These are phyloP conservation scores for Metarhizium humberi DNA, from an alignment of 2,329 filamentous ascomycete genomes.

Conservation along the genomic window DNA sequence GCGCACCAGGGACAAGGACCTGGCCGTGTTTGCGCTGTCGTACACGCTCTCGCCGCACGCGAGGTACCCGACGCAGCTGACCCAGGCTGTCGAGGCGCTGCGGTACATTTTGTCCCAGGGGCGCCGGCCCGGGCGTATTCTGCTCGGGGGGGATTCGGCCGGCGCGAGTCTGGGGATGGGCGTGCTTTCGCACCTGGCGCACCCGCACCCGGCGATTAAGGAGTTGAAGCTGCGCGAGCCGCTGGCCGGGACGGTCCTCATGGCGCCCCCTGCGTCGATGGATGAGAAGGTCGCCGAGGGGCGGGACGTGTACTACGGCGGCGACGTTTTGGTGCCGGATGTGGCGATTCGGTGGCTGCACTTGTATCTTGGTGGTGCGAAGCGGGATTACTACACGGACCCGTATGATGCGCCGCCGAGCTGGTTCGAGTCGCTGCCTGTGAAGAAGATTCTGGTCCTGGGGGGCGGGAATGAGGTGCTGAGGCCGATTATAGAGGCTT, in stretches of 20 bases:
- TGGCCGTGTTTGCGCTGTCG: slow-evolving; percentile 11
- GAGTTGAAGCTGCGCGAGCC: slow-evolving; percentile 7
- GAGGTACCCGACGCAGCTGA: slow-evolving; percentile 12
- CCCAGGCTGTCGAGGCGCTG: slow-evolving; percentile 10
- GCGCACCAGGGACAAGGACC: slow-evolving; percentile 2
- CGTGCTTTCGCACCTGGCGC: slow-evolving; percentile 11
- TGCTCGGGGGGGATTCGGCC: slow-evolving; percentile 11
- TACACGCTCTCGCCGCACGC: slow-evolving; percentile 11
- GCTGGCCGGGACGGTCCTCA: slow-evolving; percentile 6
- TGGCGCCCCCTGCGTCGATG: slow-evolving; percentile 10
- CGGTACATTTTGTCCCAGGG: slow-evolving; percentile 6
- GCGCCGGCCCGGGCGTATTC: slow-evolving; percentile 1
- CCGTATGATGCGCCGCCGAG: slow-evolving; percentile 7
- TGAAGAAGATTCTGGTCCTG: slow-evolving; percentile 8
- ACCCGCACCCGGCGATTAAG: slow-evolving; percentile 9
- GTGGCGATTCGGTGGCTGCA: neutral
- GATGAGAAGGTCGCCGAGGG: slow-evolving; percentile 1
- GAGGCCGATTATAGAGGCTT: slow-evolving; percentile 8
- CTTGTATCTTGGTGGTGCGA: slow-evolving; percentile 2
- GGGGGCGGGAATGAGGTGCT: slow-evolving; percentile 11
- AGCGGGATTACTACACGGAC: slow-evolving; percentile 11
- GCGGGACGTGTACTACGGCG: slow-evolving; percentile 6
- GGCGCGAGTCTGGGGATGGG: slow-evolving; percentile 10
- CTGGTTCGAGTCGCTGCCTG: slow-evolving; percentile 11
- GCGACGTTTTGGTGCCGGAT: slow-evolving; percentile 7